Conservation (phyloP, 2,329 filamentous ascomycete species). For the Pleoardoris graminearum region DNA sequence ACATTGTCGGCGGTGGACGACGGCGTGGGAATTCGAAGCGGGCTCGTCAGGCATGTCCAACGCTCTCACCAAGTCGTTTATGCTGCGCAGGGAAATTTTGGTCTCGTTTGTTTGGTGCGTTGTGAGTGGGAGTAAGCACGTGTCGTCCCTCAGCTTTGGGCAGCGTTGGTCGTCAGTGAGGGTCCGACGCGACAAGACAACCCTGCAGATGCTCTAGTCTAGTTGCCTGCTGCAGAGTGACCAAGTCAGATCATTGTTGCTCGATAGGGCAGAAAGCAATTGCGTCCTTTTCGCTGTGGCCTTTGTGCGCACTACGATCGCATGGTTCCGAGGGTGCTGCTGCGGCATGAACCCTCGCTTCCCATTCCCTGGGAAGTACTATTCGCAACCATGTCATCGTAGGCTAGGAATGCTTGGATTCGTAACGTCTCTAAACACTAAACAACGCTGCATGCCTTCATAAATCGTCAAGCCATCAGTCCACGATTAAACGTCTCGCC, state of each 20-base stretch:
- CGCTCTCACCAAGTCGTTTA: background rate
- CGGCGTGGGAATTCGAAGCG: slow-evolving; percentile 10
- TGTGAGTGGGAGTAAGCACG: slow-evolving; percentile 20
- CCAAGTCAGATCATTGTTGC: background rate
- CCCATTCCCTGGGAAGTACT: slow-evolving; percentile 5
- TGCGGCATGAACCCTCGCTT: slow-evolving; percentile 9
- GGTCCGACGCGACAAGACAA: background rate
- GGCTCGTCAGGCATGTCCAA: slow-evolving; percentile 29
- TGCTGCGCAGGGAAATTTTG: background rate
- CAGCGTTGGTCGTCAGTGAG: slow-evolving; percentile 1
- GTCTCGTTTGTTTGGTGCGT: background rate
- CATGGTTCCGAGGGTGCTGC: background rate
- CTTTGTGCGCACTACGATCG: background rate
- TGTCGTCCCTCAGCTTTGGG: slow-evolving; percentile 21
- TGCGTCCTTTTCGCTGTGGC: background rate
- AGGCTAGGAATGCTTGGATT: background rate
- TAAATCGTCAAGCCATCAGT: background rate
- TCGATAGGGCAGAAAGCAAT: background rate
- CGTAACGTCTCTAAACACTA: background rate
- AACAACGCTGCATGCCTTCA: background rate
- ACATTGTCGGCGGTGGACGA: slow-evolving; percentile 34
- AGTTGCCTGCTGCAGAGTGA: background rate
- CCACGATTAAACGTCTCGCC: background rate
- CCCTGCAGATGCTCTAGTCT: background rate
- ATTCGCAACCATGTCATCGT: slow-evolving; percentile 5